Evolutionary conservation across 495 filamentous ascomycete genomes (phyloP), one percentile per base, ranked within the genome.

Genomic region (Aspergillus kassunensis): DNA sequence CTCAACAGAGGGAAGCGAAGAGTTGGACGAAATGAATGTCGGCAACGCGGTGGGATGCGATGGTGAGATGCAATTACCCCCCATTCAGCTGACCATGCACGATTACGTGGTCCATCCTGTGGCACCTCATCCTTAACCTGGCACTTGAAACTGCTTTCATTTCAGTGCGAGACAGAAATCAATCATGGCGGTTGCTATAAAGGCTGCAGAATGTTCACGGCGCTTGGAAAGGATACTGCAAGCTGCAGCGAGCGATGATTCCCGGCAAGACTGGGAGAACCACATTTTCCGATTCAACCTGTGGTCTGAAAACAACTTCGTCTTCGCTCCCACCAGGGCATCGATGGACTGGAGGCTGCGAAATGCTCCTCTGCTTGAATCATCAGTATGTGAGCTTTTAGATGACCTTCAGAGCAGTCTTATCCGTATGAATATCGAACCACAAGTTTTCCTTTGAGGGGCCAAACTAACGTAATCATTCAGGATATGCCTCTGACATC

Each of bases 311-410:
- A 60, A 60, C 30, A 60, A 56, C 47, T 50, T 52, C 24, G 19
- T 60, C 15, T 53, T 53, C 12, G 47, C 42, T 49, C 49, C 57
- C 25, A 27, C 18, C 6, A 25, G 49, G 8, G 49, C 57, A 10
- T 60, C 57, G 6, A 60, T 60, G 57, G 53, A 60, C 42, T 60
- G 57, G 57, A 44, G 57, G 30, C 27, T 60, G 19, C 40, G 57
- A 40, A 56, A 56, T 41, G 40, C 57, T 13, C 49, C 53, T 16
- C 25, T 53, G 20, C 36, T 60, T 15, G 21, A 56, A 9, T 60
- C 57, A 0, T 11, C 43, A 0, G 43, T 60, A 48, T 12, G 27
- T 4, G 57, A 60, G 2, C n/a, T 56, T 6, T 20, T 60, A 11
- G 53, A 56, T 18, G 53, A 56, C 30, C 20, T 60, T 21, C 34